Evolutionary conservation across 208 protist genomes (phyloP).

Genomic region (Borovskyia barvae): DNA sequence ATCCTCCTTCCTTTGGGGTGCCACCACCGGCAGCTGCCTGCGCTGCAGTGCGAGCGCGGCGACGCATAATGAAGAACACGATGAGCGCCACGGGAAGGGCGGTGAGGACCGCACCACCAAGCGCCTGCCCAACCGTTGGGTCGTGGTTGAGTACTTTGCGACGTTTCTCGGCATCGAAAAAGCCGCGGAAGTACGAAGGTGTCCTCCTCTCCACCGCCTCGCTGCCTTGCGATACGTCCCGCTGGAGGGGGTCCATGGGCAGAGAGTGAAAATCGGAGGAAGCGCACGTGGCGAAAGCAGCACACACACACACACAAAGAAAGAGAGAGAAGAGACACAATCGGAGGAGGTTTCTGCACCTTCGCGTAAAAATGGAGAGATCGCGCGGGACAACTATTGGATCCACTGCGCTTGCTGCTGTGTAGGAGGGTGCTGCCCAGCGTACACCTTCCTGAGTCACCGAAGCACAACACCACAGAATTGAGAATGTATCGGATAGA

Average conservation of each 20-base stretch:
- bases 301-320: neutral
- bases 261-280: neutral
- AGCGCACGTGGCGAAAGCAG: neutral
- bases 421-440: too few relatives aligned
- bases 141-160: conserved; percentile 73
- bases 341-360: too few relatives aligned
- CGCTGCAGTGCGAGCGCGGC: conserved; percentile 23
- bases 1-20: conserved; percentile 22
- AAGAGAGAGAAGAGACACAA: neutral
- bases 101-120: conserved; percentile 50
- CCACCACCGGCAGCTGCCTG: conserved; percentile 20
- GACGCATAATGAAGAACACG: conserved; percentile 54
- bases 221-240: neutral
- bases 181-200: conserved; percentile 74
- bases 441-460: too few relatives aligned
- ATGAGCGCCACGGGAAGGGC: conserved; percentile 65
- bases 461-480: neutral
- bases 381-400: too few relatives aligned
- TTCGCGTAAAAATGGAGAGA: too few relatives aligned
- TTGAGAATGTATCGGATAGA: neutral
- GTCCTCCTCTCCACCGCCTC: conserved; percentile 12
- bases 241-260: conserved; percentile 16
- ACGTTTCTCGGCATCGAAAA: conserved; percentile 81
- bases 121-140: conserved; percentile 45
- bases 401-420: too few relatives aligned